phyloP scores from a whole-genome alignment of 352 stramenopile species.

The Phytophthora sp. region DNA sequence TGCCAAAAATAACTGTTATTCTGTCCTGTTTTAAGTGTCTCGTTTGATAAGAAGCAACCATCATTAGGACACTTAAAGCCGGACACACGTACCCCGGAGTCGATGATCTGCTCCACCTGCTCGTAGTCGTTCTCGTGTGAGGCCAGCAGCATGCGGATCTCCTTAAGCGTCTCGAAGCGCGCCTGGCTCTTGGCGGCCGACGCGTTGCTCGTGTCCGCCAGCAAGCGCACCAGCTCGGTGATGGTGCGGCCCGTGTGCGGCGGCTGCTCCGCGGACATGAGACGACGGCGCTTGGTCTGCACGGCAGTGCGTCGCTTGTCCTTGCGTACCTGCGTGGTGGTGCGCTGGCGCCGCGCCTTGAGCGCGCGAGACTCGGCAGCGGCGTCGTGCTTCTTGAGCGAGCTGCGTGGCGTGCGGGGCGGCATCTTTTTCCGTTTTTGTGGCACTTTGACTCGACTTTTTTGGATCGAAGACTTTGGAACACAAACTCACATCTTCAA shows the following conservation, averaged over 20 bases:
- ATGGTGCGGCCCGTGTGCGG: slow-evolving; percentile 62
- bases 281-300: slow-evolving; percentile 73
- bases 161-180: slow-evolving; percentile 72
- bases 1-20: background rate
- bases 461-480: too few relatives aligned
- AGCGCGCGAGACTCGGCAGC: slow-evolving; percentile 61
- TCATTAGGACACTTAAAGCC: slow-evolving; percentile 3
- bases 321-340: slow-evolving; percentile 75
- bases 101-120: slow-evolving; percentile 75
- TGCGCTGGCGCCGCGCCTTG: slow-evolving; percentile 68
- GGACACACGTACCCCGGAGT: slow-evolving; percentile 64
- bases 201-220: slow-evolving; percentile 47
- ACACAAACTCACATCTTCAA: too few relatives aligned
- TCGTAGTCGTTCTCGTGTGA: slow-evolving; percentile 72
- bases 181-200: slow-evolving; percentile 55
- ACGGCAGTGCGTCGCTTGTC: slow-evolving; percentile 70
- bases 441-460: too few relatives aligned
- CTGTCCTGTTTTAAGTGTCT: slow-evolving; percentile 7
- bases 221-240: slow-evolving; percentile 52
- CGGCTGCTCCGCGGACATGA: slow-evolving; percentile 58
- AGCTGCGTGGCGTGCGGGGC: slow-evolving; percentile 58
- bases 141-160: slow-evolving; percentile 69
- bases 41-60: background rate
- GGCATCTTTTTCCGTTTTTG: too few relatives aligned
- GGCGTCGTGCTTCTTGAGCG: slow-evolving; percentile 82